These are phyloP conservation scores for Dothideomycetes sp. DNA, from an alignment of 2,329 filamentous ascomycete genomes.

Conservation along the genomic window DNA sequence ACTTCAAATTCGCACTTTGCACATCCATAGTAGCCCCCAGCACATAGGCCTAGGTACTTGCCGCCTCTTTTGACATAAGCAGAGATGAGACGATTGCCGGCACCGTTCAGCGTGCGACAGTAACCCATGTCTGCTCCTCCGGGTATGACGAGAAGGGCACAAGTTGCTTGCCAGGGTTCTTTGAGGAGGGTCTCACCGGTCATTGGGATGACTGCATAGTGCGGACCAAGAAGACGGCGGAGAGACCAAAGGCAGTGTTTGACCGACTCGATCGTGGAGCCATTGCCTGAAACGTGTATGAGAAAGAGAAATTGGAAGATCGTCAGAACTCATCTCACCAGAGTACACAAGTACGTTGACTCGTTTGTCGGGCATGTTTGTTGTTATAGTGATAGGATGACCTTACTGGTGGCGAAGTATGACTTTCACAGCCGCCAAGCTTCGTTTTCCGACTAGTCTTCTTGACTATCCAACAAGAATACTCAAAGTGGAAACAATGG, in stretches of 20 bases:
- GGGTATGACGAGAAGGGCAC: slow-evolving; percentile 81
- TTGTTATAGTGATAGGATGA: too few relatives aligned
- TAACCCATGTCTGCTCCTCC: slow-evolving; percentile 92
- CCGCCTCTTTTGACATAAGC: slow-evolving; percentile 82
- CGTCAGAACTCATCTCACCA: slow-evolving; percentile 40
- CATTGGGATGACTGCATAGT: slow-evolving; percentile 86
- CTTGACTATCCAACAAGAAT: slow-evolving; percentile 3
- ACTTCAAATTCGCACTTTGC: slow-evolving; percentile 83
- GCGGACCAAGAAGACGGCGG: slow-evolving; percentile 71
- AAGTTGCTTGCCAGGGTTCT: slow-evolving; percentile 82
- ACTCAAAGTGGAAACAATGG: slow-evolving; percentile 16
- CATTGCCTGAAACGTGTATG: slow-evolving; percentile 49
- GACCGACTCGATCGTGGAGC: slow-evolving; percentile 79
- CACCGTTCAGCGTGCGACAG: slow-evolving; percentile 75
- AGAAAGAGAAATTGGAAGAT: slow-evolving; percentile 2
- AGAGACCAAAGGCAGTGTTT: slow-evolving; percentile 81
- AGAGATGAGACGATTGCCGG: slow-evolving; percentile 72
- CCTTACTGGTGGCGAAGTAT: not conserved
- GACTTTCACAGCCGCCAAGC: not conserved
- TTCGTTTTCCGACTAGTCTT: slow-evolving; percentile 3
- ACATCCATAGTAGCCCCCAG: slow-evolving; percentile 84
- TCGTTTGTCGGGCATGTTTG: slow-evolving; percentile 52
- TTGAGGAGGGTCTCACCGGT: slow-evolving; percentile 68
- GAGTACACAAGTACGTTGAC: slow-evolving; percentile 92
- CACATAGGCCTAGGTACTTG: slow-evolving; percentile 81